A percentile compares a stretch with the other conserved stretches of the same genome.
phyloP scores from a whole-genome alignment of 345 rosid genomes.

The Limnanthes douglasii region DNA sequence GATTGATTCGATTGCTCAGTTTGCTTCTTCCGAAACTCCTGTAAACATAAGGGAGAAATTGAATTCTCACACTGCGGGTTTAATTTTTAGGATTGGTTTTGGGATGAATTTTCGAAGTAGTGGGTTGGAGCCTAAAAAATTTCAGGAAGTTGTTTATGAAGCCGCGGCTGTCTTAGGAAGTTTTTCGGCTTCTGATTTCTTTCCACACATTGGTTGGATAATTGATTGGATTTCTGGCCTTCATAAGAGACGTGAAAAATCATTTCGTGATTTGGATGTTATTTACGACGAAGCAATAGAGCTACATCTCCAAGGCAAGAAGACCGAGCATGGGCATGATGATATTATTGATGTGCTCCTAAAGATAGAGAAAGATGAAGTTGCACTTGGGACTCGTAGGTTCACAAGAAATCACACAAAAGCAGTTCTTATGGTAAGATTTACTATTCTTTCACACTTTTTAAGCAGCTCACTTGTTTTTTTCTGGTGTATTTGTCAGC shows the following conservation, averaged over 20 bases:
- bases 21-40: neutral
- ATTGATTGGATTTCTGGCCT: conserved; percentile 12
- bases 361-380: conserved; percentile 8
- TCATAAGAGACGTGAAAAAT: conserved; percentile 8
- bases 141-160: conserved; percentile 14
- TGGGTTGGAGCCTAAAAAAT: conserved; percentile 6
- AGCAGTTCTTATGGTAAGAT: conserved; percentile 20
- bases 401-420: conserved; percentile 15
- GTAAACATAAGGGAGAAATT: neutral
- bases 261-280: conserved; percentile 13
- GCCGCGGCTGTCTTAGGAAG: conserved; percentile 2
- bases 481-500: too few species aligned
- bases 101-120: conserved; percentile 10
- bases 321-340: neutral
- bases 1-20: neutral
- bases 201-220: conserved; percentile 18
- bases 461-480: too few species aligned
- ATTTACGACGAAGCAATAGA: conserved; percentile 13
- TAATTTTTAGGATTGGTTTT: conserved; percentile 9
- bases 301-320: conserved; percentile 21
- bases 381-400: neutral
- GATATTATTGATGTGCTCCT: conserved; percentile 24
- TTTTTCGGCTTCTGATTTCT: conserved; percentile 10
- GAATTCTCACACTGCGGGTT: conserved; percentile 3
- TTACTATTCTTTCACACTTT: neutral